Base-by-base conservation (phyloP, 1,284 basidiomycete species). In the Melampsora occidentalis region DNA sequence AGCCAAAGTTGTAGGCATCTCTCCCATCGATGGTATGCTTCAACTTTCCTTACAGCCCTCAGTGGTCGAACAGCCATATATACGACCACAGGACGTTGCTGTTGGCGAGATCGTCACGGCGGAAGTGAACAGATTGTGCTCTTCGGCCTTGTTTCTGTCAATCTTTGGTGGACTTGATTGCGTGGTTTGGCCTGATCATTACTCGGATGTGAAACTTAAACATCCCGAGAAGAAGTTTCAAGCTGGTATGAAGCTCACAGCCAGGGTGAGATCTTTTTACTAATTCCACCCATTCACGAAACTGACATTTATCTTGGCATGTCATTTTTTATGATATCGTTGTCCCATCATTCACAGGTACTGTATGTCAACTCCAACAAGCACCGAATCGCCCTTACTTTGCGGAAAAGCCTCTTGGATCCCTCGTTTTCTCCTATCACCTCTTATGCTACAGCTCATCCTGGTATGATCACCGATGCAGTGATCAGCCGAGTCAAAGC, bases 151-250 rank as follows among this genome's bases (percentile, higher is more conserved):
- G 49, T 94, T 97, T 80, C 88, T 97, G 49, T 89, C 91, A 33
- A 86, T 97, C 69, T 89, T 90, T 18, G 93, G 91, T 9, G 91
- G 87, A 78, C 89, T 96, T 46, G 93, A 97, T 81, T 97, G 92
- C 51, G 90, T 98, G 39, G 88, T 98, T 39, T 97, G 93, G 90
- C 94, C 96, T 0, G 87, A 89, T 79, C 97, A 99, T 84, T 99
- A 93, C 83, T 93, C 97, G 42, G 95, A 98, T 82, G 94, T 99
- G 81, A 84, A 86, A 48, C 87, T 99, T 79, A 97, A 94, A 82
- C 91, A 97, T 81, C 94, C 94, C 31, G 89, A 93, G 79, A 94
- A 91, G 84, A 89, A 91, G 79, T 99, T 97, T 86, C 96, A 93
- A 82, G 85, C 87, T 18, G 95, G 94, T 39, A 86, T 87, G 4